Evolutionary conservation across 2,329 filamentous ascomycete species (phyloP).

Genomic region (Diaporthe eres): DNA sequence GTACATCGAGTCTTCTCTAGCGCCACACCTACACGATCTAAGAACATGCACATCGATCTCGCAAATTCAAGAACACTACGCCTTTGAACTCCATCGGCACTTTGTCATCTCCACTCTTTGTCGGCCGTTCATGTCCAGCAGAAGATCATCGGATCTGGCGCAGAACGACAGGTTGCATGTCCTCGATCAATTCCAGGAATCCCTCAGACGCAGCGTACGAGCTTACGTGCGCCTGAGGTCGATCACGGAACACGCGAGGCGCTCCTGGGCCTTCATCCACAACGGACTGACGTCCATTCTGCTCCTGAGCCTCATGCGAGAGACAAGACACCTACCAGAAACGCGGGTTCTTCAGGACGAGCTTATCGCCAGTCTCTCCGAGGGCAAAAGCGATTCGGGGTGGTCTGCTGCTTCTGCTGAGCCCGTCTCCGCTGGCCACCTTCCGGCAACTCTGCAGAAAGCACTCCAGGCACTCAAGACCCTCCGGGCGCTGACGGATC

Average conservation of each 20-base stretch:
- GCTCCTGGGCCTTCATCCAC: constrained; percentile 41
- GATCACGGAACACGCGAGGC: constrained; percentile 34
- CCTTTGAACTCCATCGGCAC: constrained; percentile 39
- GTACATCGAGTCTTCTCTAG: background rate
- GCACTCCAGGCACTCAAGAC: constrained; percentile 20
- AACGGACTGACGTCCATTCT: constrained; percentile 39
- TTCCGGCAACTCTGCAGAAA: constrained; percentile 15
- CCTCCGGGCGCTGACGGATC: background rate
- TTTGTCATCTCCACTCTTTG: constrained; percentile 40
- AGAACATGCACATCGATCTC: constrained; percentile 20
- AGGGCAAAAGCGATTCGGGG: constrained; percentile 1
- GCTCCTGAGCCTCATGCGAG: constrained; percentile 38
- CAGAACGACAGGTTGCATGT: background rate
- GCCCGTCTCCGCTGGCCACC: background rate
- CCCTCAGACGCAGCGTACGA: constrained; percentile 33
- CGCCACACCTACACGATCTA: constrained; percentile 5
- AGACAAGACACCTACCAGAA: constrained; percentile 35
- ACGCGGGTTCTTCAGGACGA: constrained; percentile 28
- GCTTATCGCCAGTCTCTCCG: constrained; percentile 22
- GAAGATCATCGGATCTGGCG: background rate
- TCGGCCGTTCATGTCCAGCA: constrained; percentile 33
- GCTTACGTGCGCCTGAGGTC: constrained; percentile 38
- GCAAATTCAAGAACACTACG: constrained; percentile 36
- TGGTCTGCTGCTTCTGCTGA: background rate
- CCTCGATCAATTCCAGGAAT: constrained; percentile 25